Evolutionary conservation across 129 eudicot genomes (phyloP).

Genomic region (Mikania micrantha): DNA sequence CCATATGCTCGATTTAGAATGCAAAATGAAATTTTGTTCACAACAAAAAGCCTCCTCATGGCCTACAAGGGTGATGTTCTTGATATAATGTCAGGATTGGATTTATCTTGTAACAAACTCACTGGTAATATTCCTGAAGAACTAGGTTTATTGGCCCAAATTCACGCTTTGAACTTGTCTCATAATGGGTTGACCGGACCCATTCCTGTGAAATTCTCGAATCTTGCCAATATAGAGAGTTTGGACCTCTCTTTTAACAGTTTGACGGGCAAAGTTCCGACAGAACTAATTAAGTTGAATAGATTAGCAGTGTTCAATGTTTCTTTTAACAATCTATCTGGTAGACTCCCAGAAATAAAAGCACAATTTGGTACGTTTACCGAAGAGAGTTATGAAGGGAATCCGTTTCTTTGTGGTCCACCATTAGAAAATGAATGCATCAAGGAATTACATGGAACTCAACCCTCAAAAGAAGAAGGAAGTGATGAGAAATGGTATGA

Average conservation of each 20-base stretch:
- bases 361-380: slow-evolving; percentile 13
- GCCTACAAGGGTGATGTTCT: slow-evolving; percentile 7
- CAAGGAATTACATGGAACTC: background rate
- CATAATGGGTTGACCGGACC: background rate
- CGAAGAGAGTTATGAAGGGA: slow-evolving; percentile 4
- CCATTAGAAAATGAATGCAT: slow-evolving; percentile 6
- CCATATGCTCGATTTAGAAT: background rate
- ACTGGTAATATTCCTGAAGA: slow-evolving; percentile 17
- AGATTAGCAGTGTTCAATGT: background rate
- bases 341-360: slow-evolving; percentile 14
- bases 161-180: slow-evolving; percentile 8
- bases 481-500: slow-evolving; percentile 16
- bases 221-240: slow-evolving; percentile 5
- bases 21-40: slow-evolving; percentile 7
- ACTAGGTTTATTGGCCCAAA: slow-evolving; percentile 5
- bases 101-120: slow-evolving; percentile 20
- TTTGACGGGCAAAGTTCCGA: background rate
- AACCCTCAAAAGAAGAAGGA: background rate
- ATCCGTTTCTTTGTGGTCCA: slow-evolving; percentile 8
- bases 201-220: slow-evolving; percentile 17
- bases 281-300: background rate
- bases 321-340: slow-evolving; percentile 8
- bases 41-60: background rate
- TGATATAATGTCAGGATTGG: slow-evolving; percentile 23
- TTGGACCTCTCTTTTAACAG: slow-evolving; percentile 7